Conservation (phyloP, 805 yeast species). For the Myxozyma mucilagina region DNA sequence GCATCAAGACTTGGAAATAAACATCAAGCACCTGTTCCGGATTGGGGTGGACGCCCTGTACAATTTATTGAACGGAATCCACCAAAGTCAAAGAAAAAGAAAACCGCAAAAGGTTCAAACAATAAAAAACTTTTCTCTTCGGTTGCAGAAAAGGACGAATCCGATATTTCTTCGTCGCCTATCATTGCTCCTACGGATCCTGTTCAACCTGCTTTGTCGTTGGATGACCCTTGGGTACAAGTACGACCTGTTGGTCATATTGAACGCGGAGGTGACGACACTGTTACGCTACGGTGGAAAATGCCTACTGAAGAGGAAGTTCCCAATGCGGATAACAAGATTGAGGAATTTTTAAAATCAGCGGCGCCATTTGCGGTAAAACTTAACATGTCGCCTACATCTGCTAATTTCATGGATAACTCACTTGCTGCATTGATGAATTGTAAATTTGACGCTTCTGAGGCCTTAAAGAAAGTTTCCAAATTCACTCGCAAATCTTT, state of each 20-base stretch:
- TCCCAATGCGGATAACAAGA: conserved; percentile 36
- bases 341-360: conserved; percentile 56
- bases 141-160: conserved; percentile 33
- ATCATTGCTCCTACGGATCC: conserved; percentile 37
- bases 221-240: conserved; percentile 69
- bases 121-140: neutral
- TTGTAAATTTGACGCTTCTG: conserved; percentile 50
- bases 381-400: conserved; percentile 56
- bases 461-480: conserved; percentile 51
- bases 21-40: conserved; percentile 60
- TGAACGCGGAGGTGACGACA: conserved; percentile 76
- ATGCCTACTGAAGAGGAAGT: conserved; percentile 40
- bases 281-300: conserved; percentile 67
- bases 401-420: conserved; percentile 84
- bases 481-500: conserved; percentile 57
- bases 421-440: conserved; percentile 58
- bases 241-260: conserved; percentile 77
- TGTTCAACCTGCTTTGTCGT: conserved; percentile 39
- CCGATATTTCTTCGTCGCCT: conserved; percentile 41
- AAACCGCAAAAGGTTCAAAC: conserved; percentile 25
- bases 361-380: conserved; percentile 60
- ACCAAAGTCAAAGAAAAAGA: conserved; percentile 38
- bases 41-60: conserved; percentile 66
- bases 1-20: conserved; percentile 72
- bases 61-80: conserved; percentile 44